These are phyloP conservation scores for Coelastrella sp. DNA, from an alignment of 139 green algal species.

Conservation along the genomic window DNA sequence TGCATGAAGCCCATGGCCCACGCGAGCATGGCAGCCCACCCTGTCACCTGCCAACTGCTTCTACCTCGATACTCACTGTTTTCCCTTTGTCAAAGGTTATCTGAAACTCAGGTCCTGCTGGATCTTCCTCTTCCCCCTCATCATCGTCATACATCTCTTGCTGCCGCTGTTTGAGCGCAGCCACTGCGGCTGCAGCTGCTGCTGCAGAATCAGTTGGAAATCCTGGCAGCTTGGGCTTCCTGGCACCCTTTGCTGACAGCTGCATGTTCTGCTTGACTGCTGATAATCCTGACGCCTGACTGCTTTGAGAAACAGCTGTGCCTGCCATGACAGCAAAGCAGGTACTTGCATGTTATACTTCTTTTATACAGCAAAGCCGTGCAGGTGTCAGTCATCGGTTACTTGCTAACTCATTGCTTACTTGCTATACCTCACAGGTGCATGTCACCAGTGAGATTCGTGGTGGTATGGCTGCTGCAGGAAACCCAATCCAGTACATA, in stretches of 20 bases:
- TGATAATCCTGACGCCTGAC: neutral
- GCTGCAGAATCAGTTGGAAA: conserved; percentile 1
- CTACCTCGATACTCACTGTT: neutral
- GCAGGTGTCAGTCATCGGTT: too few species aligned
- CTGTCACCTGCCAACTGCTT: too few species aligned
- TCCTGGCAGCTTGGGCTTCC: conserved; percentile 28
- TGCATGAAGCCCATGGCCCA: neutral
- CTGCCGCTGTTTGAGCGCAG: conserved; percentile 25
- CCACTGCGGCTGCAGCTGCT: neutral
- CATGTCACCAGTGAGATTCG: too few species aligned
- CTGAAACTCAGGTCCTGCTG: conserved; percentile 18
- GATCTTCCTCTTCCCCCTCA: conserved; percentile 15
- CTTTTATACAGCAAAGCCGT: too few species aligned
- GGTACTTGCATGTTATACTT: too few species aligned
- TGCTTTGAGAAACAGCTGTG: neutral
- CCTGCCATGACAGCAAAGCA: too few species aligned
- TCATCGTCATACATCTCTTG: conserved; percentile 10
- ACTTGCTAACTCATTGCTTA: too few species aligned
- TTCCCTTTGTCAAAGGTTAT: conserved; percentile 26
- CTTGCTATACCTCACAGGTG: too few species aligned
- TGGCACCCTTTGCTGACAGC: neutral
- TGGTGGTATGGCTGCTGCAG: neutral
- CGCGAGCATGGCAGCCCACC: neutral
- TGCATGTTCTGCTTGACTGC: conserved; percentile 22
- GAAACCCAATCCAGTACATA: too few species aligned